phyloP scores from a whole-genome alignment of 2,329 filamentous ascomycete species.

The Periconia macrospinosa region DNA sequence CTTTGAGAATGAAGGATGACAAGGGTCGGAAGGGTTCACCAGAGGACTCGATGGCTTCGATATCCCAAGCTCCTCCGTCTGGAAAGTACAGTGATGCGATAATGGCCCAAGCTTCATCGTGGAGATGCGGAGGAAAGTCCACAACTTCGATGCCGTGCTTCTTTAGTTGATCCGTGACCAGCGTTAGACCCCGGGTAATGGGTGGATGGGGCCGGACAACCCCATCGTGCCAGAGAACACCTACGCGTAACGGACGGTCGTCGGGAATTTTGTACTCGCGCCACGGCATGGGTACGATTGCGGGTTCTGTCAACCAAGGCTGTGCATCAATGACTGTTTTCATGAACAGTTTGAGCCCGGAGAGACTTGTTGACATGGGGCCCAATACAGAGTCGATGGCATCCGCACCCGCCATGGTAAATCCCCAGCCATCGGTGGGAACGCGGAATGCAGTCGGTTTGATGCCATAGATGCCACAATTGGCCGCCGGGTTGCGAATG shows the following conservation, averaged over 20 bases:
- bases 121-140: slow-evolving; percentile 54
- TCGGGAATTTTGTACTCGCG: slow-evolving; percentile 28
- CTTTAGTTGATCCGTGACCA: slow-evolving; percentile 49
- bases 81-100: slow-evolving; percentile 50
- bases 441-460: slow-evolving; percentile 51
- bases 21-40: slow-evolving; percentile 63
- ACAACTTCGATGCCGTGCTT: slow-evolving; percentile 55
- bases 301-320: slow-evolving; percentile 62
- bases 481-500: slow-evolving; percentile 30
- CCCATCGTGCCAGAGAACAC: slow-evolving; percentile 66
- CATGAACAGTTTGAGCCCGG: slow-evolving; percentile 58
- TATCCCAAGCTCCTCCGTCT: slow-evolving; percentile 61
- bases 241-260: slow-evolving; percentile 53
- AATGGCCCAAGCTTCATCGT: slow-evolving; percentile 54
- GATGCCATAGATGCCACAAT: slow-evolving; percentile 36
- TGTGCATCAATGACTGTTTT: slow-evolving; percentile 53
- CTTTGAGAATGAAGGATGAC: slow-evolving; percentile 60
- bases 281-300: slow-evolving; percentile 64
- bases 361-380: slow-evolving; percentile 57
- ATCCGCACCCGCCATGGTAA: slow-evolving; percentile 50
- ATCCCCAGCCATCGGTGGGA: slow-evolving; percentile 46
- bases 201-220: slow-evolving; percentile 69
- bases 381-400: slow-evolving; percentile 55
- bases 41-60: slow-evolving; percentile 53
- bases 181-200: slow-evolving; percentile 58